Base-by-base conservation (phyloP, 176 grass and related monocot genomes). In the Pontederia paniculata region DNA sequence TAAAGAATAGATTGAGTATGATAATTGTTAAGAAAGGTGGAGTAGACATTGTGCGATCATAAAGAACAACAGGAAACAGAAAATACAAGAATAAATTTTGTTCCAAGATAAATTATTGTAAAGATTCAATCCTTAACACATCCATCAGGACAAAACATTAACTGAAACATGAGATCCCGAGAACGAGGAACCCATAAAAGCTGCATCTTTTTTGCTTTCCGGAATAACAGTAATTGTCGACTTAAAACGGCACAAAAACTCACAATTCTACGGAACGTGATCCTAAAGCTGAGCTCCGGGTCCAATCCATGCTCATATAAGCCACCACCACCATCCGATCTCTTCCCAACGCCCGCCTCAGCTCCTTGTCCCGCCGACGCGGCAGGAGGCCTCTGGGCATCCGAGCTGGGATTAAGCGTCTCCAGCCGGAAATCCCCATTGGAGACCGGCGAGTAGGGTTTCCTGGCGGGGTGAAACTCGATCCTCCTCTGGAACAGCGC, bases 181-280 rank as follows among this genome's bases (percentile, higher is more conserved):
- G 28, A 6, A 37, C 7, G 7, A 37, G 28, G 28, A 6, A 37
- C 28, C 5, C 28, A 37, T 37, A 37, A 37, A 37, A 37, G 7
- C 28, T 37, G 28, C 28, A 3, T 37, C 28, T 37, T 37, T 37
- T 37, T 37, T 37, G 28, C 28, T 37, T 37, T 37, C 7, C 28
- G 28, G 7, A 37, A 2, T 37, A 37, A 6, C 28, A 37, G 1
- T 37, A 37, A 37, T 37, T 37, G 28, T 37, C 28, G 28, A 66
- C 10, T 28, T 53, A 47, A 22, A 68, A 48, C 20, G 14, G 19
- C 8, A 37, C 0, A 67, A 55, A 20, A 58, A 88, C 93, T 88
- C 75, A 98, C 93, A 28, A 98, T 98, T 80, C 87, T 88, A 67
- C 86, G 77, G 54, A 98, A 85, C 65, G 88, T 84, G 83, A 91